Evolutionary conservation across 805 yeast genomes (phyloP), one percentile per base, ranked within the genome.

Genomic region (Yarrowia porcina): DNA sequence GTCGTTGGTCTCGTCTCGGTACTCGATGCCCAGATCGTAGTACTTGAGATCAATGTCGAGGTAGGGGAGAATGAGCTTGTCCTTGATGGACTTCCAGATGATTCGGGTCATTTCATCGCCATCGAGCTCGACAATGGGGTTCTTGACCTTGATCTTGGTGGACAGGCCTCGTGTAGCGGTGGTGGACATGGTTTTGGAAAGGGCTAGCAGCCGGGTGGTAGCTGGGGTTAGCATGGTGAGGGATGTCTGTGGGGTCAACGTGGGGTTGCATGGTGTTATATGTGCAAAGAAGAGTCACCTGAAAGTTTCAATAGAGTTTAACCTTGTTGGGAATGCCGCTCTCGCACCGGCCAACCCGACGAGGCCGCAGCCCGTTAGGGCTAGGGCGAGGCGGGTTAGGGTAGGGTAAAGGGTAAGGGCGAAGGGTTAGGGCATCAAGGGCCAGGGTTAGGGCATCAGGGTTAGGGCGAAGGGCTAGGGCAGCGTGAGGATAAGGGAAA

Each of bases 91-190:
- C 69, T 89, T 82, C 98, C 98, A 93, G 79, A 93, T 93, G 75
- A 93, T 90, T 74, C 97, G 83, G 73, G 98, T 93, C 89, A 88
- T 90, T 78, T 93, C 98, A 76, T 93, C 98, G 67, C 98, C 98
- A 71, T 93, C 98, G 88, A 93, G 84, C 75, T 93, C 98, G 67
- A 93, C 98, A 69, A 93, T 83, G 67, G 98, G 98, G 71, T 83
- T 88, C 74, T 82, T 81, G 64, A 93, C 97, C 67, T 82, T 79
- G 74, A 93, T 87, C 74, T 91, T 91, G 61, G 61, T 56, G 38
- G 61, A 39, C 47, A 56, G 36, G 38, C 61, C 49, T 56, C 61
- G 61, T 5, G 61, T 56, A 39, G 61, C 61, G 61, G 61, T 56
- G 42, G 49, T 41, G 21, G 61, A 56, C 61, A 56, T 56, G 47